A percentile compares a stretch with the other conserved stretches of the same genome.
These are phyloP conservation scores for Xylogone sp. DNA, from an alignment of 2,329 filamentous ascomycete genomes.

Conservation along the genomic window DNA sequence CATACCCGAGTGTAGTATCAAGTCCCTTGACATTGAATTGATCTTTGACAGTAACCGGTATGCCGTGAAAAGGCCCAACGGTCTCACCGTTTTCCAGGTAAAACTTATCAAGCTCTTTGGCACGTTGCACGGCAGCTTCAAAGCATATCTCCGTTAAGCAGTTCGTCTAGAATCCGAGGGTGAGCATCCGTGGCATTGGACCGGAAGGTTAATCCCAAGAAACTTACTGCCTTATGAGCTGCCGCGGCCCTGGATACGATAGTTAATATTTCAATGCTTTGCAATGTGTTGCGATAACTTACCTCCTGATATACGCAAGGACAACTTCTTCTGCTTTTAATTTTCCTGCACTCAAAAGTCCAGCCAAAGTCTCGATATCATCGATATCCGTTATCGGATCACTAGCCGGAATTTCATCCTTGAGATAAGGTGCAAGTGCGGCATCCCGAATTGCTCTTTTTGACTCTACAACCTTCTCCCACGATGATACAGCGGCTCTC, in stretches of 20 bases:
- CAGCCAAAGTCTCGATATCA: conserved; percentile 5
- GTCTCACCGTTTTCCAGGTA: conserved; percentile 33
- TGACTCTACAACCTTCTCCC: conserved; percentile 3
- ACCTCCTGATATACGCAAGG: conserved; percentile 1
- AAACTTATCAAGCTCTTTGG: conserved; percentile 34
- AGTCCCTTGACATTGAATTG: conserved; percentile 55
- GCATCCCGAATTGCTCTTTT: conserved; percentile 1
- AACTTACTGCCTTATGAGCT: conserved; percentile 2
- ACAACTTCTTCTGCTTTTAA: conserved; percentile 1
- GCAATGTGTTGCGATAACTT: not conserved
- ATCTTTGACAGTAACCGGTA: conserved; percentile 56
- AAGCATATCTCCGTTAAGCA: conserved; percentile 41
- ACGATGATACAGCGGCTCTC: not conserved
- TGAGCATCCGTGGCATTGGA: no score
- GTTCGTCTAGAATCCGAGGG: no score
- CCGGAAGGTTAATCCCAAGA: not conserved
- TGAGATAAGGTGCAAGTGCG: conserved; percentile 4
- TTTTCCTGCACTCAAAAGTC: conserved; percentile 1
- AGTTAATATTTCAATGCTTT: not conserved
- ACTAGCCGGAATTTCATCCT: not conserved
- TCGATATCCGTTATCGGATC: conserved; percentile 6
- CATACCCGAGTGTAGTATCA: conserved; percentile 57
- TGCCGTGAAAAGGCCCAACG: conserved; percentile 47
- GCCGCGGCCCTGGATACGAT: not conserved
- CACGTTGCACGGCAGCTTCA: conserved; percentile 33